Conservation (phyloP, 306 rosid genomes). For the Arachis hypogaea region DNA sequence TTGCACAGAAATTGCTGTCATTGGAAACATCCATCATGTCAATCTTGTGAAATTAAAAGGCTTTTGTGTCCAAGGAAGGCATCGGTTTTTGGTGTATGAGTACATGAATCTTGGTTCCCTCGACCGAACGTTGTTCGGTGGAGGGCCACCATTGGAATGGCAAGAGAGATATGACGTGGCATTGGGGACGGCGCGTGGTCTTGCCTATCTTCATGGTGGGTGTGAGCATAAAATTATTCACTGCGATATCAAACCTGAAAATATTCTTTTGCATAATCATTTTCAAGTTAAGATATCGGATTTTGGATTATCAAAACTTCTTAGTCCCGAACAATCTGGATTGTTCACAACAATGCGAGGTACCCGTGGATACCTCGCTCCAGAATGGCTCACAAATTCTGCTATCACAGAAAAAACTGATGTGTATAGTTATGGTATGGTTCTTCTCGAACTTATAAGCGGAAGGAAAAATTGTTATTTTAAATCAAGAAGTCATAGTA, state of each 20-base stretch:
- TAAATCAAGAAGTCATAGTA: constrained; percentile 65
- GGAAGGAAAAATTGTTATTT: constrained; percentile 76
- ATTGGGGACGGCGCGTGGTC: constrained; percentile 88
- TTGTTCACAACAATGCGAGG: constrained; percentile 96
- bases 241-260: constrained; percentile 92
- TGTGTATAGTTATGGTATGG: constrained; percentile 94
- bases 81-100: constrained; percentile 77
- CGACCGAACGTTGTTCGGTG: constrained; percentile 75
- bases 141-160: constrained; percentile 84
- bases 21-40: constrained; percentile 84
- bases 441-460: constrained; percentile 77
- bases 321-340: constrained; percentile 77
- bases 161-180: constrained; percentile 84
- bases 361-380: constrained; percentile 92
- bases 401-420: constrained; percentile 89
- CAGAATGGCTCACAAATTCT: constrained; percentile 92
- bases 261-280: constrained; percentile 76
- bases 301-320: constrained; percentile 90
- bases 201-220: constrained; percentile 81
- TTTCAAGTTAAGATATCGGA: constrained; percentile 88
- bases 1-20: constrained; percentile 87
- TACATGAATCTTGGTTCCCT: constrained; percentile 92
- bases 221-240: constrained; percentile 88
- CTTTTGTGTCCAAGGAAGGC: constrained; percentile 80
- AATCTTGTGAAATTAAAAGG: constrained; percentile 84